Base-by-base conservation (phyloP, 2,329 filamentous ascomycete species). In the Colletotrichum incanum region DNA sequence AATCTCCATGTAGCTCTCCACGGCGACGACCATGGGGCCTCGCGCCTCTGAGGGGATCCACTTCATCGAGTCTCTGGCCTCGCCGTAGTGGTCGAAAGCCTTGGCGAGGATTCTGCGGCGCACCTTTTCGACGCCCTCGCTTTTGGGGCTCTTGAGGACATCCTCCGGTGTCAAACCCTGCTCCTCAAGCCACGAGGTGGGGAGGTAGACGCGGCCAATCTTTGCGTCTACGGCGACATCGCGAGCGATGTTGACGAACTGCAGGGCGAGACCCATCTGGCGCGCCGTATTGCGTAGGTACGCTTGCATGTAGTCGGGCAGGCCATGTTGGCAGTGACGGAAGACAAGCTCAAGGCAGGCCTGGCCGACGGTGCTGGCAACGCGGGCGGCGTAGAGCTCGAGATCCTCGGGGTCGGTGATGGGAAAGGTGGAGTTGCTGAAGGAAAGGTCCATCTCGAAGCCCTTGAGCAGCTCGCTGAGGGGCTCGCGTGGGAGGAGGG, bases 1-100 rank as follows among this genome's bases (percentile, higher is more conserved):
- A 78, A 94, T 94, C 78, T 93, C 91, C 89, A 94, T 92, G 77
- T 94, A 94, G 74, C 91, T 93, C 79, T 94, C 92, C 0, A 94
- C 91, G 0, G 91, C 92, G 6, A 93, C 91, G 16, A 90, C 84
- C 78, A 94, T 89, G 0, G 91, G 90, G 0, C 88, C 90, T 74
- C 89, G 85, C 0, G 89, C 90, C 76, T 91, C 87, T 0, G 72
- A 59, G 0, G 93, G 92, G 0, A 95, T 82, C 73, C 86, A 81
- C 60, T 91, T 86, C 75, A 95, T 93, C 0, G 88, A 86, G 2
- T 77, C 79, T 63, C 86, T 83, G 3, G 90, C 88, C 12, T 84
- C 81, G 6, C 83, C 77, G 77, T 94, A 93, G 37, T 91, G 84
- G 23, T 77, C 79, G 74, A 93, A 93, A 0, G 92, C 92, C 39